phyloP scores from a whole-genome alignment of 2,329 filamentous ascomycete species.

The Aspergillus pseudotamarii region DNA sequence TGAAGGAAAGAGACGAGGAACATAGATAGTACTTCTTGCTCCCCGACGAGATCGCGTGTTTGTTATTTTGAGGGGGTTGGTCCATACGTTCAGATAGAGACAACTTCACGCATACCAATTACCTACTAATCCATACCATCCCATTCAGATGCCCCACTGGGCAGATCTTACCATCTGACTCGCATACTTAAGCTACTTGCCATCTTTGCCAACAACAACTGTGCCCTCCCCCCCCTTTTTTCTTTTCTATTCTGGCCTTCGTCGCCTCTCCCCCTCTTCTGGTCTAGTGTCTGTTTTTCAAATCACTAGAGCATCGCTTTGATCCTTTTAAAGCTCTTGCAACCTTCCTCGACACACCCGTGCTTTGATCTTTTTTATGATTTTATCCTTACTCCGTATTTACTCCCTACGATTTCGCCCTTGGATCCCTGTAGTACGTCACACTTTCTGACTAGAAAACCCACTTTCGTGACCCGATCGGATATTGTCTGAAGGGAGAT shows the following conservation, averaged over 20 bases:
- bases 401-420: neutral
- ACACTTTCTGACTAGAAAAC: constrained; percentile 1
- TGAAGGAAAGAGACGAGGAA: neutral
- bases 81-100: neutral
- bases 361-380: neutral
- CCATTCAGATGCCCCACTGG: constrained; percentile 8
- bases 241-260: neutral
- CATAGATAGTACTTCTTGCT: neutral
- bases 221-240: neutral
- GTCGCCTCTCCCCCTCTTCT: neutral
- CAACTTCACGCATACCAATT: neutral
- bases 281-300: constrained; percentile 3
- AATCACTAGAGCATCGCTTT: neutral
- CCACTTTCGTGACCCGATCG: constrained; percentile 10
- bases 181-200: constrained; percentile 3
- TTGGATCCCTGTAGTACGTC: constrained; percentile 12
- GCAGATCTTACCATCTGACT: constrained; percentile 12
- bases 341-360: neutral
- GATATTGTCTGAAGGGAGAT: constrained; percentile 10
- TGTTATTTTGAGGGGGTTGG: neutral
- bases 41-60: neutral
- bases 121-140: neutral
- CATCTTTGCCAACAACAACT: neutral
- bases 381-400: neutral
- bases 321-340: constrained; percentile 6